These are phyloP conservation scores for Gossypium stocksii DNA, from an alignment of 345 rosid genomes.

Conservation along the genomic window DNA sequence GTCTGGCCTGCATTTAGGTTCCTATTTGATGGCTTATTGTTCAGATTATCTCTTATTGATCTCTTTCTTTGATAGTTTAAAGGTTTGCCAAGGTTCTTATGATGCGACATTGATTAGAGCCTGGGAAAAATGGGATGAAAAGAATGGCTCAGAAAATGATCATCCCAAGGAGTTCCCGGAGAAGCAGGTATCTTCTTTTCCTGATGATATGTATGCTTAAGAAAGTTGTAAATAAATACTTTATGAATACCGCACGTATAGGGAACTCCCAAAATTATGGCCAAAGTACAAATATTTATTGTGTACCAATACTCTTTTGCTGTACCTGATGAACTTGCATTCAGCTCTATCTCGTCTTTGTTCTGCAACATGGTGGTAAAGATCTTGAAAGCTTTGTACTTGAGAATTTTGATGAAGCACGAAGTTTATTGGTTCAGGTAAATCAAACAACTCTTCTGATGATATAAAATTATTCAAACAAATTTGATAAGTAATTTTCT, in stretches of 20 bases:
- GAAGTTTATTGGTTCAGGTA: constrained; percentile 83
- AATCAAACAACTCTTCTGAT: constrained; percentile 2
- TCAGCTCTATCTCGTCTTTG: constrained; percentile 83
- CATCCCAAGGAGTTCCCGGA: constrained; percentile 77
- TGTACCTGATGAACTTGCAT: constrained; percentile 20
- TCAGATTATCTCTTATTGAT: constrained; percentile 6
- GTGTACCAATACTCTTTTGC: constrained; percentile 13
- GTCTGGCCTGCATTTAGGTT: not conserved
- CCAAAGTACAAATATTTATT: not conserved
- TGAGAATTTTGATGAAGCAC: constrained; percentile 70
- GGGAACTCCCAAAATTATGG: not conserved
- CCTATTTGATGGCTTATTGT: not conserved
- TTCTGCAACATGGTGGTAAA: constrained; percentile 90
- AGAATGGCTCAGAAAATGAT: constrained; percentile 81
- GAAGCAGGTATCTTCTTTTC: constrained; percentile 52
- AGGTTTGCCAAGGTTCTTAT: constrained; percentile 84
- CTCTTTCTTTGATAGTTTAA: constrained; percentile 44
- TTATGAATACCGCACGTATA: constrained; percentile 5
- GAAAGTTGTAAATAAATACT: not conserved
- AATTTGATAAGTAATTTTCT: constrained; percentile 1
- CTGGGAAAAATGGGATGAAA: constrained; percentile 95
- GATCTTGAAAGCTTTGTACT: constrained; percentile 94
- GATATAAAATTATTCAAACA: not conserved
- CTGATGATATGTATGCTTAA: not conserved
- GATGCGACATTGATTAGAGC: constrained; percentile 60